These are phyloP conservation scores for Aspergillus nomiae DNA, from an alignment of 2,329 filamentous ascomycete genomes.

Conservation along the genomic window DNA sequence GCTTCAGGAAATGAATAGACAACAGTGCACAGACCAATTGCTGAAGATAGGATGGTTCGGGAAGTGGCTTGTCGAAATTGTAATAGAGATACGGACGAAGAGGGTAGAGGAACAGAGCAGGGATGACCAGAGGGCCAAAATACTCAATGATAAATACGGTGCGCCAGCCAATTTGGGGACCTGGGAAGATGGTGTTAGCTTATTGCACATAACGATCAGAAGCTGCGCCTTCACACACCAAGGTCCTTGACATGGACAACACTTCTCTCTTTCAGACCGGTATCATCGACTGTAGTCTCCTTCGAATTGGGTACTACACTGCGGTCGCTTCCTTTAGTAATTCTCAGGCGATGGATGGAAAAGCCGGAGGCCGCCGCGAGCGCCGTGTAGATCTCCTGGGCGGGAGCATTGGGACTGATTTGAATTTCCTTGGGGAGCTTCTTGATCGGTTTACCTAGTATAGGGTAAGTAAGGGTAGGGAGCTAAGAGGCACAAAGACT, in stretches of 20 bases:
- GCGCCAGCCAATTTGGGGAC: constrained; percentile 86
- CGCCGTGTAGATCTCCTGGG: constrained; percentile 58
- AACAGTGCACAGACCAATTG: constrained; percentile 73
- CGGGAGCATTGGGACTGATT: constrained; percentile 53
- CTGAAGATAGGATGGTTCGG: constrained; percentile 65
- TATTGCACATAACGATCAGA: constrained; percentile 2
- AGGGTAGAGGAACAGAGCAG: constrained; percentile 69
- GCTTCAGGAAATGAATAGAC: constrained; percentile 85
- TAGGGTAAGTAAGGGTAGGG: constrained; percentile 12
- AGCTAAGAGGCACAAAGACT: not conserved
- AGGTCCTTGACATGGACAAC: constrained; percentile 87
- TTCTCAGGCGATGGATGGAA: constrained; percentile 61
- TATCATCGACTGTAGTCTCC: constrained; percentile 55
- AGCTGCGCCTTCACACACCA: constrained; percentile 57
- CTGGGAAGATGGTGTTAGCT: constrained; percentile 50
- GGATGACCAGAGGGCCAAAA: constrained; percentile 85
- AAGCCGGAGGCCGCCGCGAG: constrained; percentile 58
- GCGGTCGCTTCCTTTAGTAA: constrained; percentile 67
- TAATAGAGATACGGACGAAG: constrained; percentile 74
- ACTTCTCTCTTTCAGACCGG: constrained; percentile 61
- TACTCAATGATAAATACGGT: constrained; percentile 97
- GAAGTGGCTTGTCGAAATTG: constrained; percentile 49
- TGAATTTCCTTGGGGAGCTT: constrained; percentile 60
- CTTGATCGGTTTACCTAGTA: constrained; percentile 60
- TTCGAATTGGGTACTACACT: constrained; percentile 56